These are phyloP conservation scores for Colletotrichum cuscutae DNA, from an alignment of 2,329 filamentous ascomycete species.

Conservation along the genomic window DNA sequence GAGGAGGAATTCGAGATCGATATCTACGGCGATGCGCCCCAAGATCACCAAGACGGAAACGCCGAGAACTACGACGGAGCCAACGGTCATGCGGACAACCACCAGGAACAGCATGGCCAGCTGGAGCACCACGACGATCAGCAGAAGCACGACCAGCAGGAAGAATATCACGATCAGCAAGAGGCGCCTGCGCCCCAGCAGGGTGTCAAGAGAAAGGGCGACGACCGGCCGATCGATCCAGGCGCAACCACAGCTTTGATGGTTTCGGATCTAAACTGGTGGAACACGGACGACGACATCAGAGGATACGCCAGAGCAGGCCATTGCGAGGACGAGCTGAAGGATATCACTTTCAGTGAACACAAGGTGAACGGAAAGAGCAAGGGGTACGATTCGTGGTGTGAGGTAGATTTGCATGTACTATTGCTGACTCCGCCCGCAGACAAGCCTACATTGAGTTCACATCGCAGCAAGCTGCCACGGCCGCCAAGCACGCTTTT, in stretches of 20 bases:
- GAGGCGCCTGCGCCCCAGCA: slow-evolving; percentile 54
- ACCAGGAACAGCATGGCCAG: slow-evolving; percentile 48
- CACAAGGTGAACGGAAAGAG: slow-evolving; percentile 99
- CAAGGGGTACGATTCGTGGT: slow-evolving; percentile 77
- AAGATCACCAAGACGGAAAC: slow-evolving; percentile 51
- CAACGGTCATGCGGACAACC: slow-evolving; percentile 45
- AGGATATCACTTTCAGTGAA: slow-evolving; percentile 95
- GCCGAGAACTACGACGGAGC: slow-evolving; percentile 46
- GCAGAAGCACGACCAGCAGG: slow-evolving; percentile 48
- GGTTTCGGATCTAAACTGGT: slow-evolving; percentile 94
- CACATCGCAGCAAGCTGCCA: slow-evolving; percentile 82
- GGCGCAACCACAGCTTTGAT: slow-evolving; percentile 77
- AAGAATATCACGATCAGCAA: slow-evolving; percentile 39
- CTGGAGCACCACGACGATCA: slow-evolving; percentile 47
- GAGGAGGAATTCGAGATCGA: slow-evolving; percentile 80
- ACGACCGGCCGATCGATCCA: slow-evolving; percentile 68
- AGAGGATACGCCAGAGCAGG: slow-evolving; percentile 85
- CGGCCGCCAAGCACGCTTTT: slow-evolving; percentile 84
- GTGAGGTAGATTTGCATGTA: background rate
- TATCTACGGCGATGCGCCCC: slow-evolving; percentile 71
- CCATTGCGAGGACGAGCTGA: slow-evolving; percentile 84
- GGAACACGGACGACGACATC: slow-evolving; percentile 95
- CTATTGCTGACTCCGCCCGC: slow-evolving; percentile 7
- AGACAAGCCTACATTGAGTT: slow-evolving; percentile 89
- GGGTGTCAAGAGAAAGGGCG: slow-evolving; percentile 70